Evolutionary conservation across 352 stramenopile genomes (phyloP).

Genomic region (Globisporangium yorkense): DNA sequence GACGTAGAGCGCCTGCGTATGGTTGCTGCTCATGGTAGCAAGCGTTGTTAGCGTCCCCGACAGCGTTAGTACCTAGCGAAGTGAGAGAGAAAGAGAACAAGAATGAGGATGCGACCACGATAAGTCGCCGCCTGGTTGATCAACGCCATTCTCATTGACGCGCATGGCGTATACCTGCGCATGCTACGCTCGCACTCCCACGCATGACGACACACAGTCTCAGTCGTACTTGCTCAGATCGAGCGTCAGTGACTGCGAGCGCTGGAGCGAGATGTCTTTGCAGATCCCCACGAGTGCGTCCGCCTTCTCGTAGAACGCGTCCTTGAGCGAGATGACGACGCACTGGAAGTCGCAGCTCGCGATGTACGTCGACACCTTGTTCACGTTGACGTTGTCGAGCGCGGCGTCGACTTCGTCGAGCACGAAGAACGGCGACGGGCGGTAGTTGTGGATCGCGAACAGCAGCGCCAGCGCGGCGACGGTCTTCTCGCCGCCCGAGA

Average conservation of each 20-base stretch:
- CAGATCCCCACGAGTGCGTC: slow-evolving; percentile 92
- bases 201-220: not conserved
- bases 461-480: slow-evolving; percentile 97
- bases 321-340: slow-evolving; percentile 98
- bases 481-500: slow-evolving; percentile 99
- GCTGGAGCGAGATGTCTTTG: slow-evolving; percentile 75
- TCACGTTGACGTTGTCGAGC: slow-evolving; percentile 99
- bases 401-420: slow-evolving; percentile 99
- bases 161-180: no score
- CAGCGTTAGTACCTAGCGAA: no score
- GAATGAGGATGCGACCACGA: no score
- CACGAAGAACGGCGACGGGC: slow-evolving; percentile 96
- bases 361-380: slow-evolving; percentile 98
- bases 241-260: slow-evolving; percentile 70
- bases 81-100: no score
- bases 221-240: slow-evolving; percentile 75
- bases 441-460: slow-evolving; percentile 98
- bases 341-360: slow-evolving; percentile 95
- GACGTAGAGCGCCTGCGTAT: no score
- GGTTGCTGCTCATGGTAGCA: not conserved
- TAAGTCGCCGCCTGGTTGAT: no score
- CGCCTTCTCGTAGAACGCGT: slow-evolving; percentile 95
- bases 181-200: slow-evolving; percentile 1
- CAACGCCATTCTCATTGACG: no score
- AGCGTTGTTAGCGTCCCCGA: no score